These are phyloP conservation scores for Boletus mariae DNA, from an alignment of 1,284 basidiomycete species.

Conservation along the genomic window DNA sequence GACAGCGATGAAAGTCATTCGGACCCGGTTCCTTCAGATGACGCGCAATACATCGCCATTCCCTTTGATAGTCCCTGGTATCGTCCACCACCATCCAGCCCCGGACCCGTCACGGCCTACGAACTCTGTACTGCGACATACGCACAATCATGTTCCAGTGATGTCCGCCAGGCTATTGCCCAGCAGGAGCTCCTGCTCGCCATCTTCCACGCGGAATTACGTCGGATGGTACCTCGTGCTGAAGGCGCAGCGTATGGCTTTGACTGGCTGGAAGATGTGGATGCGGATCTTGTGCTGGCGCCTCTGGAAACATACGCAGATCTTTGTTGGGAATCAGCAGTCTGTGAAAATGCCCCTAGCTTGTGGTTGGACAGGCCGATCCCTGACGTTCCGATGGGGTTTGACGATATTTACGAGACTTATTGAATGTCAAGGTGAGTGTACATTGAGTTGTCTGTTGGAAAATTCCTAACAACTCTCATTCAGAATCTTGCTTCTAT, in stretches of 20 bases:
- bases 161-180: slow-evolving; percentile 31
- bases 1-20: slow-evolving; percentile 22
- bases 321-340: slow-evolving; percentile 28
- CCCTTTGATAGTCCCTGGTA: slow-evolving; percentile 33
- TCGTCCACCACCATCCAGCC: slow-evolving; percentile 19
- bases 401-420: slow-evolving; percentile 21
- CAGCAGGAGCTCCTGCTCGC: slow-evolving; percentile 31
- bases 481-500: neutral
- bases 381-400: slow-evolving; percentile 29
- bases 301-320: slow-evolving; percentile 28
- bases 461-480: slow-evolving; percentile 1
- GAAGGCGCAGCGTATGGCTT: slow-evolving; percentile 17
- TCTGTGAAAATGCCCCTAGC: slow-evolving; percentile 18
- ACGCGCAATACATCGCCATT: slow-evolving; percentile 30
- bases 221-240: slow-evolving; percentile 18
- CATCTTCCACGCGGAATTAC: slow-evolving; percentile 30
- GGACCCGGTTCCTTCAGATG: slow-evolving; percentile 18
- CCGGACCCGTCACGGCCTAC: slow-evolving; percentile 18
- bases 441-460: neutral
- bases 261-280: slow-evolving; percentile 28
- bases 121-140: slow-evolving; percentile 19
- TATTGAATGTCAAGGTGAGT: slow-evolving; percentile 16
- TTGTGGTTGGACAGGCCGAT: slow-evolving; percentile 8
- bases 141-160: slow-evolving; percentile 28
- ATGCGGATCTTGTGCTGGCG: slow-evolving; percentile 27